phyloP scores from a whole-genome alignment of 2,329 filamentous ascomycete genomes.

The Calonectria leucothoes region DNA sequence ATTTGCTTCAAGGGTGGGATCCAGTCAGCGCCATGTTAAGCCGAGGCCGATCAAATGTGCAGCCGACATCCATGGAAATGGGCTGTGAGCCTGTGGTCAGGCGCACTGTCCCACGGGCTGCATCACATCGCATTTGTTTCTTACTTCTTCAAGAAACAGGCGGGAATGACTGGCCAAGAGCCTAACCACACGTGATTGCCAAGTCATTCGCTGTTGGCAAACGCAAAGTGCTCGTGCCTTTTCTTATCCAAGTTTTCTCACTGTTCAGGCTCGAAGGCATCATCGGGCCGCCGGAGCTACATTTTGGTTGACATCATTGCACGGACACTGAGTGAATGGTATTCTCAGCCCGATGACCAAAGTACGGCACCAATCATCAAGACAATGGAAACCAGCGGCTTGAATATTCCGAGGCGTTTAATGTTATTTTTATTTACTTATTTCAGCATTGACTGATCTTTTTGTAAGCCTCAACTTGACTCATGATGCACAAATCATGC shows the following conservation, averaged over 20 bases:
- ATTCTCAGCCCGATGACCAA: background rate
- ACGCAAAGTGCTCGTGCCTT: background rate
- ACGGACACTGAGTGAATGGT: background rate
- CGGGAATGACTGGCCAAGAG: background rate
- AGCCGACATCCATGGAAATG: background rate
- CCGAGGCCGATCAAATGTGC: background rate
- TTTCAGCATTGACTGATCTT: background rate
- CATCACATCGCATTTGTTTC: background rate
- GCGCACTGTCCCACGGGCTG: background rate
- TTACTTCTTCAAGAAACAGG: background rate
- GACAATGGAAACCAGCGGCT: background rate
- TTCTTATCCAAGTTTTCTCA: background rate
- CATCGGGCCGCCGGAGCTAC: background rate
- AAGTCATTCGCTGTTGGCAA: background rate
- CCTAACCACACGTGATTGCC: background rate
- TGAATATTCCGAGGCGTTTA: background rate
- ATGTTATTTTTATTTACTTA: background rate
- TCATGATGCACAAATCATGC: too few relatives aligned
- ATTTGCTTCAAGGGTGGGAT: background rate
- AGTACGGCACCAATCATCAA: background rate
- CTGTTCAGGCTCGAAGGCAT: background rate
- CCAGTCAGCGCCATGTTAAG: background rate
- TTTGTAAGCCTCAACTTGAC: too few relatives aligned
- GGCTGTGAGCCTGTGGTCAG: background rate
- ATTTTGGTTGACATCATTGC: background rate